Base-by-base conservation (phyloP, 108 stramenopile species). In the Fistulifera pelliculosa region DNA sequence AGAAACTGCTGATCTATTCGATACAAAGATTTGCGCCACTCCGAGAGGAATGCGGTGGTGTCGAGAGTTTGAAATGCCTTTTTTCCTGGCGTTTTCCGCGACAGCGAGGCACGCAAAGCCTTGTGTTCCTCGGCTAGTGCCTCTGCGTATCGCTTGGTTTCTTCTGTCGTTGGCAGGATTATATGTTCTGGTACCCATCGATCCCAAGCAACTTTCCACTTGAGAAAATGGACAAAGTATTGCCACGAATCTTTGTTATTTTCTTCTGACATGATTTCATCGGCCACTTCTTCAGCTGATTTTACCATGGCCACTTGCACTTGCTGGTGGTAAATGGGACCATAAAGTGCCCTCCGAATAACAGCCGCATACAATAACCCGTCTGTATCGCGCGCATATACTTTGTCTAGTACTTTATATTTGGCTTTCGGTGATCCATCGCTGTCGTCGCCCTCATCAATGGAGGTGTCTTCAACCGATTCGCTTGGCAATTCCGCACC, bases 181-280 rank as follows among this genome's bases (percentile, higher is more conserved):
- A 65, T 69, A 18, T 44, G 25, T 63, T 79, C 74, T 2, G 61
- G 28, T 11, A 83, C 75, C 88, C 88, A 90, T 35, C 81, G 76
- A 77, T 90, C 88, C 83, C 84, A 90, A 27, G 80, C 72, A 6
- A 71, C 70, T 38, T 79, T 81, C 88, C 88, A 90, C 27, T 74
- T 72, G 27, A 61, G 44, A 54, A 74, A 90, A 47, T 90, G 88
- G 18, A 90, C 74, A 57, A 81, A 90, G 61, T 81, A 85, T 47
- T 74, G 70, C 73, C 79, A 78, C 3, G 31, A 35, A 42, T 57
- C 53, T 47, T 16, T 60, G 23, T 58, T 55, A 3, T 56, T 48
- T 26, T 47, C 28, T 40, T 43, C 53, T 16, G 60, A 31, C 16
- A 58, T 45, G 17, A 27, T 15, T 13, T 44, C 60, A 47, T 56